Base-by-base conservation (phyloP, 1,284 basidiomycete species). In the Apiotrichum brassicae region DNA sequence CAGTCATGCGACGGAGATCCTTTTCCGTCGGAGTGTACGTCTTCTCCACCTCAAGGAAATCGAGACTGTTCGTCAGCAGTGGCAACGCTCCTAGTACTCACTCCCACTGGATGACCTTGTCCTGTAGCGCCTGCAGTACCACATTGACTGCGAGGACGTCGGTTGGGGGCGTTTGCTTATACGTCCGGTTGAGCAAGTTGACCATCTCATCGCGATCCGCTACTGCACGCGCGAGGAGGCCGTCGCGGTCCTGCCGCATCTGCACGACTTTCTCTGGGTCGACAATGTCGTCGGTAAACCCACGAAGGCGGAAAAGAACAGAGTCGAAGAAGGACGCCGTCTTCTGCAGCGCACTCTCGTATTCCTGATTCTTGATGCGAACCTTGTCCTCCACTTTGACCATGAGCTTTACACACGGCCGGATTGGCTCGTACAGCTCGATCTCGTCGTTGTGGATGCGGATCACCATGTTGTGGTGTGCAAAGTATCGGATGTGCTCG, bases 101-200 rank as follows among this genome's bases (percentile, higher is more conserved):
- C 56, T 78, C 92, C 89, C 93, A 97, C 36, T 87, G 87, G n/a
- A 97, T 90, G 45, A 95, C 91, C 70, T 86, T 87, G 65, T 95
- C 90, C 73, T 97, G 93, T 36, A 93, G 79, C 50, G 84, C 83
- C 4, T 87, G 83, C 41, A 92, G 82, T 7, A 94, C 88, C 51
- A 83, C 81, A 60, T 94, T 97, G 51, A 97, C 78, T 40, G 85
- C 86, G 34, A 97, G 79, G 1, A 91, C 93, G 65, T 95, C 89
- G 16, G 82, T 87, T 41, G 85, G 81, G 0, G 82, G 70, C 0
- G 89, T 85, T 53, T 88, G 82, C 59, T 80, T 81, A 73, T 97
- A 95, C 11, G 87, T 81, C 48, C 80, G 76, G 52, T 91, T 86
- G 51, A 97, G 83, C 40, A 88, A 75, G 14, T 78, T 77, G 48